phyloP scores from a whole-genome alignment of 257 asterid species.

The Orobanche coerulescens region DNA sequence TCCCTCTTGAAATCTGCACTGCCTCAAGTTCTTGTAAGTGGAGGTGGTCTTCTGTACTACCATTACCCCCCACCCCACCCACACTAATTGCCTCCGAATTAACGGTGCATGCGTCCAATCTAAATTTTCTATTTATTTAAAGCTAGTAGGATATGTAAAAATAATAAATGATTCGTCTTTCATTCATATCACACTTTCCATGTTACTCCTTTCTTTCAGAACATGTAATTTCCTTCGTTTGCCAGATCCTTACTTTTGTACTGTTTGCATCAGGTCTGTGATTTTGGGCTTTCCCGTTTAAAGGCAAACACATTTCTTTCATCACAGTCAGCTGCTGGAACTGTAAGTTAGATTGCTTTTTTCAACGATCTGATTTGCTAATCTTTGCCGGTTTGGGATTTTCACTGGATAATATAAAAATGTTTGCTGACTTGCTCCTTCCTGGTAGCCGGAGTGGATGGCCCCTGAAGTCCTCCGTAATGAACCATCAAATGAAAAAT shows the following conservation, averaged over 20 bases:
- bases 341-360: slow-evolving; percentile 48
- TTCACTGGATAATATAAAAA: slow-evolving; percentile 8
- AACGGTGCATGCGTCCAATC: neutral
- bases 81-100: neutral
- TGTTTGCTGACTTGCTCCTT: slow-evolving; percentile 3
- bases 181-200: neutral
- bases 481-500: slow-evolving; percentile 89
- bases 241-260: slow-evolving; percentile 14
- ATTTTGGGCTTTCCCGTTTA: slow-evolving; percentile 95
- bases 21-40: neutral
- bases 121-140: neutral
- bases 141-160: neutral
- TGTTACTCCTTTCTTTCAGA: slow-evolving; percentile 2
- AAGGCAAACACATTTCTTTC: slow-evolving; percentile 92
- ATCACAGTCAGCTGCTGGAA: slow-evolving; percentile 95
- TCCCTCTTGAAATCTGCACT: neutral
- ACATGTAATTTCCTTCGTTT: neutral
- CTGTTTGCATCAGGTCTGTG: slow-evolving; percentile 65
- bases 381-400: slow-evolving; percentile 6
- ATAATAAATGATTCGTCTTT: neutral
- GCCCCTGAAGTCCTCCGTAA: slow-evolving; percentile 96
- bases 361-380: slow-evolving; percentile 22
- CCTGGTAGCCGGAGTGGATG: slow-evolving; percentile 95
- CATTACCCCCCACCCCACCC: slow-evolving; percentile 2
- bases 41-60: neutral